Conservation (phyloP, 352 stramenopile genomes). For the Phytophthora niederhauseri region DNA sequence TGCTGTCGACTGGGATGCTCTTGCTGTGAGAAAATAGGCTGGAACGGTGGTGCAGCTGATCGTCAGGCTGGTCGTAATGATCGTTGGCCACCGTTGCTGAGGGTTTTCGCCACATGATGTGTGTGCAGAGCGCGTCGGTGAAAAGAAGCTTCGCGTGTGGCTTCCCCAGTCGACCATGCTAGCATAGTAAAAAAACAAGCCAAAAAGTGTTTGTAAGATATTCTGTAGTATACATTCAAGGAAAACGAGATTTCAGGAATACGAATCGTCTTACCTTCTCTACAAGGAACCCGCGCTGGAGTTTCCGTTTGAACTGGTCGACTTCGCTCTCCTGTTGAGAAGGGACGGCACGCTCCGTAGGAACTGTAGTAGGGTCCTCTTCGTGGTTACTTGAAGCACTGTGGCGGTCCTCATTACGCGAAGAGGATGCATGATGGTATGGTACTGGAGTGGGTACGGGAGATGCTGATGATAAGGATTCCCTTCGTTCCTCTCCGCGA, state of each 20-base stretch:
- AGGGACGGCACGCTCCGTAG: neutral
- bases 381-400: neutral
- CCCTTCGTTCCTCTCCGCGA: neutral
- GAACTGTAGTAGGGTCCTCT: neutral
- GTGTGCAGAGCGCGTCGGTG: conserved; percentile 36
- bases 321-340: conserved; percentile 25
- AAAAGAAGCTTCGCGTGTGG: conserved; percentile 48
- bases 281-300: conserved; percentile 47
- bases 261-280: conserved; percentile 44
- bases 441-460: neutral
- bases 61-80: conserved; percentile 3
- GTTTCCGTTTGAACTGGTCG: conserved; percentile 42
- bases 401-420: neutral
- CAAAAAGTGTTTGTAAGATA: neutral
- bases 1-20: conserved; percentile 31
- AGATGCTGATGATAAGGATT: conserved; percentile 11
- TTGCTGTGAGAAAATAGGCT: conserved; percentile 41
- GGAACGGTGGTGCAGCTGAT: conserved; percentile 14
- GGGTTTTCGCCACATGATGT: conserved; percentile 52
- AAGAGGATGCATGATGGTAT: neutral
- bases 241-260: conserved; percentile 1
- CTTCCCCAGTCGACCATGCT: conserved; percentile 49
- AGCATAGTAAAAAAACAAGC: neutral
- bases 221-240: neutral
- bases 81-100: conserved; percentile 2